phyloP scores from a whole-genome alignment of 805 yeast species.

The Clavispora phyllophila region DNA sequence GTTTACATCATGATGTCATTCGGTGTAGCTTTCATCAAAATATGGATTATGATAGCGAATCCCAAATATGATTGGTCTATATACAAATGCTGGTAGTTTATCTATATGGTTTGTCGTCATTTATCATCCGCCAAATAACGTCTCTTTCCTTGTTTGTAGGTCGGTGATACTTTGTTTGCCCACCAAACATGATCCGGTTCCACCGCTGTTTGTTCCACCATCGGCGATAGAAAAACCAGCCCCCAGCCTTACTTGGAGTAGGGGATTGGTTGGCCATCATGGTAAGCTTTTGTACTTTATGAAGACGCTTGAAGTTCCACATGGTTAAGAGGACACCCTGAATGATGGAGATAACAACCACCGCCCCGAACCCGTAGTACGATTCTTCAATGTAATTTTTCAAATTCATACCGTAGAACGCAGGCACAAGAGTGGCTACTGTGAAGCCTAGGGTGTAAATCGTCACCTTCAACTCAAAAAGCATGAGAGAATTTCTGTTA shows the following conservation, averaged over 20 bases:
- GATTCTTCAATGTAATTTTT: slow-evolving; percentile 75
- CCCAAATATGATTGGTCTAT: not conserved
- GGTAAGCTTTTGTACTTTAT: slow-evolving; percentile 61
- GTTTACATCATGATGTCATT: not conserved
- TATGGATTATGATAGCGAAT: too few relatives aligned
- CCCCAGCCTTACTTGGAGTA: not conserved
- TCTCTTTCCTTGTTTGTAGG: slow-evolving; percentile 36
- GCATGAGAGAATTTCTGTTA: slow-evolving; percentile 84
- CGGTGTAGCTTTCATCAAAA: not conserved
- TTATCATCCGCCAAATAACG: slow-evolving; percentile 41
- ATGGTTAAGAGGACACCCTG: slow-evolving; percentile 53
- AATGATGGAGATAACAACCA: slow-evolving; percentile 46
- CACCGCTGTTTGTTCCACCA: slow-evolving; percentile 7
- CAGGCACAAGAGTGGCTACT: slow-evolving; percentile 79
- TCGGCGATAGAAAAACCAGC: slow-evolving; percentile 1
- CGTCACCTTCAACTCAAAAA: slow-evolving; percentile 75
- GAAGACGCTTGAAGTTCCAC: slow-evolving; percentile 51
- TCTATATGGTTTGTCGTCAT: slow-evolving; percentile 25
- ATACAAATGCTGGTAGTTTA: not conserved
- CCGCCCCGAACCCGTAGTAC: slow-evolving; percentile 54
- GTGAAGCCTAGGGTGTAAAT: slow-evolving; percentile 83
- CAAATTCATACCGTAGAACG: slow-evolving; percentile 85
- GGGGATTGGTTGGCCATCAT: slow-evolving; percentile 37
- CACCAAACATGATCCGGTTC: slow-evolving; percentile 23
- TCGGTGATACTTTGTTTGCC: slow-evolving; percentile 20